Evolutionary conservation across 352 stramenopile species (phyloP).

Genomic region (Globisporangium paddicum): DNA sequence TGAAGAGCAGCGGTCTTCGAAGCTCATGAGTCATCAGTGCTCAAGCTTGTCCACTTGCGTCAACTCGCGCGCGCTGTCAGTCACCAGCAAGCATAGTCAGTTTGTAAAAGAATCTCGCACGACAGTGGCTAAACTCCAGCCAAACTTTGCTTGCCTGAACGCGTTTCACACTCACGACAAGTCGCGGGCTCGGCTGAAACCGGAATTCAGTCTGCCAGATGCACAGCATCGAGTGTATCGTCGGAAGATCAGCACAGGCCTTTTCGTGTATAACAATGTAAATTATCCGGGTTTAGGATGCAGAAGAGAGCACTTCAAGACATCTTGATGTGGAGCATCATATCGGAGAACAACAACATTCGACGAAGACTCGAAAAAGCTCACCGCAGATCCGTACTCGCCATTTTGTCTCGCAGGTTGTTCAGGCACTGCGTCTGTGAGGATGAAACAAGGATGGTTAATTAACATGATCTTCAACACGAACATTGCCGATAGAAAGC

Average conservation of each 20-base stretch:
- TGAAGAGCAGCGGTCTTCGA: constrained; percentile 45
- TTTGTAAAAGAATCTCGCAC: not conserved
- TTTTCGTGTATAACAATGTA: not conserved
- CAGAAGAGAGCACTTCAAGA: not conserved
- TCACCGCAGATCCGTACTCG: constrained; percentile 46
- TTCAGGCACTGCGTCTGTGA: constrained; percentile 45
- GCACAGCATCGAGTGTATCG: not conserved
- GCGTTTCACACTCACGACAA: not conserved
- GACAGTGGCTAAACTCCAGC: not conserved
- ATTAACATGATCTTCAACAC: not conserved
- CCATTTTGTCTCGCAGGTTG: constrained; percentile 49
- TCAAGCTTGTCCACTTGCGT: not conserved
- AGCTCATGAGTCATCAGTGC: constrained; percentile 47
- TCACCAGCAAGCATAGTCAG: not conserved
- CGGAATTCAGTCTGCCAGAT: no score
- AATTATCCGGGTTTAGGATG: not conserved
- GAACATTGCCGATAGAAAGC: not conserved
- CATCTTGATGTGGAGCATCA: not conserved
- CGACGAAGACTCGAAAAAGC: not conserved
- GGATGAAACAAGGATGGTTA: not conserved
- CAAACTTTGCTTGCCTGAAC: not conserved
- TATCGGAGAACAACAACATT: not conserved
- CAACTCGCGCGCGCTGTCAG: not conserved
- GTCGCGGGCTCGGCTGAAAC: not conserved
- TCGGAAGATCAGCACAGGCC: not conserved